Percentiles rank a stretch among this genome's conserved stretches.
Evolutionary conservation across 73 alveolate species (phyloP).

Genomic region (Vitrella brassicaformis): DNA sequence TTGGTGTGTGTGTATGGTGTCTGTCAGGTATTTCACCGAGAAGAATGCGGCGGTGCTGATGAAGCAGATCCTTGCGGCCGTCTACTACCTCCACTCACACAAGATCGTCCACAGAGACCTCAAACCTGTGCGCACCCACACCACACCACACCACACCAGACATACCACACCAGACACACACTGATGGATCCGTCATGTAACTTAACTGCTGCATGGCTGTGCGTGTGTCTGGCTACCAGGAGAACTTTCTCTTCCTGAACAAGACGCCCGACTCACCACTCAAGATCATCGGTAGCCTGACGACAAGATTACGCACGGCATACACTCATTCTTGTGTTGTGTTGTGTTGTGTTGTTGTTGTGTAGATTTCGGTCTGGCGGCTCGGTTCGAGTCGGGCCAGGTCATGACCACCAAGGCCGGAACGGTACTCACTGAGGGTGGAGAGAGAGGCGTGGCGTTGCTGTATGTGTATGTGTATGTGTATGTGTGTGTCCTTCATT

Average conservation of each 20-base stretch:
- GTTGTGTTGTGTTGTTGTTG: too few species aligned
- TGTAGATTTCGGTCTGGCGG: conserved; percentile 16
- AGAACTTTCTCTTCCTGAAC: conserved; percentile 25
- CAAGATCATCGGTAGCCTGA: neutral
- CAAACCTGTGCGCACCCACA: conserved; percentile 8
- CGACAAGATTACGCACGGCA: too few species aligned
- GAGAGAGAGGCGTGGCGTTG: neutral
- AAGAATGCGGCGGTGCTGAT: conserved; percentile 18
- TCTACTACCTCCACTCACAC: conserved; percentile 21
- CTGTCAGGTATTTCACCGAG: conserved; percentile 31
- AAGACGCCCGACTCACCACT: neutral
- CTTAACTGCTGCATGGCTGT: too few species aligned
- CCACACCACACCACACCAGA: too few species aligned
- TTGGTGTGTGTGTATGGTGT: too few species aligned
- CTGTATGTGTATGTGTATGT: neutral
- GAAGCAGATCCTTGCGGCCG: conserved; percentile 36
- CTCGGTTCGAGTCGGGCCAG: conserved; percentile 8
- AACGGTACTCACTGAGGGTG: neutral
- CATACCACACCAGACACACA: too few species aligned
- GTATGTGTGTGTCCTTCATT: neutral
- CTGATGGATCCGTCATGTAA: too few species aligned
- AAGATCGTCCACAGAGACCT: conserved; percentile 23
- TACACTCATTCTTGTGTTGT: too few species aligned
- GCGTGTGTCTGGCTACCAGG: too few species aligned
- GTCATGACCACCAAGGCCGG: conserved; percentile 12